A percentile compares a stretch with the other conserved stretches of the same genome.
Evolutionary conservation across 306 rosid genomes (phyloP).

Genomic region (Rosa multiflora): DNA sequence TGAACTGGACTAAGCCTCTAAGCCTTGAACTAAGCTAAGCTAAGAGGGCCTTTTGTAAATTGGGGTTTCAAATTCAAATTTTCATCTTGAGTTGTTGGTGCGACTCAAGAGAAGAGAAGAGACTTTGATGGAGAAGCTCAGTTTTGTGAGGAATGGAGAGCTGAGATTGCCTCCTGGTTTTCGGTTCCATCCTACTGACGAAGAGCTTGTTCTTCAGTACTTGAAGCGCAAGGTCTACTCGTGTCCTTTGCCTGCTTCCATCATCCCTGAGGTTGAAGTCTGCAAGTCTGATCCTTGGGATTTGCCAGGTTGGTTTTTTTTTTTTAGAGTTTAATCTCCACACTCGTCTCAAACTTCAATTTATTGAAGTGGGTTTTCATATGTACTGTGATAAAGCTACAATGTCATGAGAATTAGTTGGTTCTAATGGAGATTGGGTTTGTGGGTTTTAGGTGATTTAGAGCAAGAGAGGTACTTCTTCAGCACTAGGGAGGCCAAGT

Average conservation of each 20-base stretch:
- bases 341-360: not conserved
- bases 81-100: not conserved
- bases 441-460: conserved; percentile 50
- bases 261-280: conserved; percentile 85
- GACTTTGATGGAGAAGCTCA: conserved; percentile 47
- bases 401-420: conserved; percentile 6
- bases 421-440: conserved; percentile 7
- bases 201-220: conserved; percentile 85
- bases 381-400: not conserved
- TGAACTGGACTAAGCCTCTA: not conserved
- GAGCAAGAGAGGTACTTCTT: conserved; percentile 91
- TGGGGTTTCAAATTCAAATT: not conserved
- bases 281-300: conserved; percentile 99
- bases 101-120: too few relatives aligned
- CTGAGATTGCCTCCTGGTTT: conserved; percentile 91
- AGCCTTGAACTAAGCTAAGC: too few relatives aligned
- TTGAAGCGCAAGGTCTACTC: conserved; percentile 75
- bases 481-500: conserved; percentile 89
- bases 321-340: too few relatives aligned
- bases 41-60: not conserved
- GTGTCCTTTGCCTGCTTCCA: conserved; percentile 80
- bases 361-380: not conserved
- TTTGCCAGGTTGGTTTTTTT: conserved; percentile 65
- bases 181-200: conserved; percentile 93
- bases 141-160: conserved; percentile 74